Evolutionary conservation across 2,329 filamentous ascomycete genomes (phyloP).

Genomic region (Cadophora gregata): DNA sequence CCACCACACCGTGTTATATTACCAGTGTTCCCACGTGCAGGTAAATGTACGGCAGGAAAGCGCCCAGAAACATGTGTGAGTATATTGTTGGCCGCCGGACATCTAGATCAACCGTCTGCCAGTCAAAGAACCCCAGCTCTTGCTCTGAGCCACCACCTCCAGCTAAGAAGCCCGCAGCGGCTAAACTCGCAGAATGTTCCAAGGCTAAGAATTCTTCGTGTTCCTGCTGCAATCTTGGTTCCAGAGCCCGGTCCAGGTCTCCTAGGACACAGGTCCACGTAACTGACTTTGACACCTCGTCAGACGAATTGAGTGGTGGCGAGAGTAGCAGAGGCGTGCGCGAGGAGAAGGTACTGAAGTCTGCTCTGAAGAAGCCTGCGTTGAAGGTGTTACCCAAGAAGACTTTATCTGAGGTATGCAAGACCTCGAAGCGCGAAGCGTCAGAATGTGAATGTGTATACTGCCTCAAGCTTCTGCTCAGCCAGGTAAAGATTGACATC

Average conservation of each 20-base stretch:
- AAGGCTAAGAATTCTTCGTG: neutral
- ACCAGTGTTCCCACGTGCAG: neutral
- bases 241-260: conserved; percentile 1
- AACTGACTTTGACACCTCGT: conserved; percentile 13
- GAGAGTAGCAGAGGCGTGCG: conserved; percentile 3
- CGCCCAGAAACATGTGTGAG: conserved; percentile 19
- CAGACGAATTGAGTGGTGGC: conserved; percentile 14
- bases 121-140: neutral
- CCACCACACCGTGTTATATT: no score
- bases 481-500: conserved; percentile 13
- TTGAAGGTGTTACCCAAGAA: neutral
- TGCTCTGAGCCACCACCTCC: neutral
- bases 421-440: conserved; percentile 3
- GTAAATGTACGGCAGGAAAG: conserved; percentile 15
- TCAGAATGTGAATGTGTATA: conserved; percentile 12
- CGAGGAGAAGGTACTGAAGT: conserved; percentile 9
- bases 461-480: conserved; percentile 13
- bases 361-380: conserved; percentile 17
- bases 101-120: neutral
- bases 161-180: neutral
- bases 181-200: neutral
- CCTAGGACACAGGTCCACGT: conserved; percentile 14
- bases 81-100: conserved; percentile 18
- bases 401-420: conserved; percentile 8
- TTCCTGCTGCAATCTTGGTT: conserved; percentile 3